Conservation (phyloP, 441 rosid species). For the Brassica balearica region DNA sequence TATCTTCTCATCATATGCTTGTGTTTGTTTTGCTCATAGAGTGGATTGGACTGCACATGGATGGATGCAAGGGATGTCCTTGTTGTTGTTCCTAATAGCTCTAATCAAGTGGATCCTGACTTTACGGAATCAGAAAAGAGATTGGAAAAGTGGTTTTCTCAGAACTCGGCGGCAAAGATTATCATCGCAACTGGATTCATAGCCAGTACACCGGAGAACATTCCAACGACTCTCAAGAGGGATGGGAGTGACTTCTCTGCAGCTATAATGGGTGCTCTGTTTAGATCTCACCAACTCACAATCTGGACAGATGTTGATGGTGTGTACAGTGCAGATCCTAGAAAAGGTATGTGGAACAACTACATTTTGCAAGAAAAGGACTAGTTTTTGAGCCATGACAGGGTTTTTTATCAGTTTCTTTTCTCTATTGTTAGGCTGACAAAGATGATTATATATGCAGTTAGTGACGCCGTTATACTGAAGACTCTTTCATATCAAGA, state of each 20-base stretch:
- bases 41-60: slow-evolving; percentile 82
- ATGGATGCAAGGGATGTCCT: slow-evolving; percentile 98
- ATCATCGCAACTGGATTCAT: slow-evolving; percentile 95
- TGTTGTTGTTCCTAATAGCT: slow-evolving; percentile 78
- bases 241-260: slow-evolving; percentile 99
- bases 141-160: slow-evolving; percentile 85
- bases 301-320: slow-evolving; percentile 99
- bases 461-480: slow-evolving; percentile 83
- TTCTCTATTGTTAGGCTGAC: too few relatives aligned
- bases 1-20: slow-evolving; percentile 27
- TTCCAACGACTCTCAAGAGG: slow-evolving; percentile 96
- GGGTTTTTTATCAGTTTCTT: not conserved
- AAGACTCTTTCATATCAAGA: slow-evolving; percentile 80
- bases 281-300: slow-evolving; percentile 85
- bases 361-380: not conserved
- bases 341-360: slow-evolving; percentile 73
- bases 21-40: slow-evolving; percentile 53
- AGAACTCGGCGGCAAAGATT: slow-evolving; percentile 62
- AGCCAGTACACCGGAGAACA: slow-evolving; percentile 91
- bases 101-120: slow-evolving; percentile 97
- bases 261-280: slow-evolving; percentile 90
- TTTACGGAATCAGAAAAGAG: slow-evolving; percentile 75
- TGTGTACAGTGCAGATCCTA: slow-evolving; percentile 95
- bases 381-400: slow-evolving; percentile 19
- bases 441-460: too few relatives aligned